Conservation (phyloP, 2,329 filamentous ascomycete species). For the Emmonsiellopsis sp. region DNA sequence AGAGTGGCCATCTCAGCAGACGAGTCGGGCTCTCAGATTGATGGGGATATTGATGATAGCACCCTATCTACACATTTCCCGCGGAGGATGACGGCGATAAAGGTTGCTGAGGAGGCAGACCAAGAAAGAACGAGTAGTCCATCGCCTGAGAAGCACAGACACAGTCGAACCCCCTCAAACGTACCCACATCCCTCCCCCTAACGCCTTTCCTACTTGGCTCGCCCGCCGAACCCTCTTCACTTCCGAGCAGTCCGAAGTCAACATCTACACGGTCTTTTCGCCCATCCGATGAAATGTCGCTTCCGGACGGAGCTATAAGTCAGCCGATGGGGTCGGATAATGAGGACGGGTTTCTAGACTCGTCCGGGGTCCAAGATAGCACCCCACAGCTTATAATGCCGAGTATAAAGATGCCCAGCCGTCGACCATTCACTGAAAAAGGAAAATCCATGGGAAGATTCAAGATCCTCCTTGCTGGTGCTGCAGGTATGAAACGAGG, state of each 20-base stretch:
- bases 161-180: slow-evolving; percentile 14
- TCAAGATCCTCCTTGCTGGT: slow-evolving; percentile 84
- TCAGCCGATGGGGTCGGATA: slow-evolving; percentile 46
- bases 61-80: not conserved
- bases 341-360: slow-evolving; percentile 39
- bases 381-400: slow-evolving; percentile 84
- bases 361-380: slow-evolving; percentile 27
- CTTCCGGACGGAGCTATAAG: slow-evolving; percentile 46
- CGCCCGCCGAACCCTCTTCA: slow-evolving; percentile 40
- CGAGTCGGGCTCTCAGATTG: not conserved
- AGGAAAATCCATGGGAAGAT: slow-evolving; percentile 71
- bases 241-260: slow-evolving; percentile 52
- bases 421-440: slow-evolving; percentile 82
- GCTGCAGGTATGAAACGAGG: slow-evolving; percentile 49
- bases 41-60: not conserved
- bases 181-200: slow-evolving; percentile 31
- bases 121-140: not conserved
- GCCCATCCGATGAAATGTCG: slow-evolving; percentile 49
- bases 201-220: slow-evolving; percentile 37
- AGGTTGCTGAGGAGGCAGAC: not conserved
- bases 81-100: not conserved
- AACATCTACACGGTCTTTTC: slow-evolving; percentile 48
- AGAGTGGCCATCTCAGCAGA: slow-evolving; percentile 19
- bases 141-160: not conserved
- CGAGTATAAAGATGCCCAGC: slow-evolving; percentile 82